Evolutionary conservation across 1,284 basidiomycete genomes (phyloP).

Genomic region (Clitocybe nebularis): DNA sequence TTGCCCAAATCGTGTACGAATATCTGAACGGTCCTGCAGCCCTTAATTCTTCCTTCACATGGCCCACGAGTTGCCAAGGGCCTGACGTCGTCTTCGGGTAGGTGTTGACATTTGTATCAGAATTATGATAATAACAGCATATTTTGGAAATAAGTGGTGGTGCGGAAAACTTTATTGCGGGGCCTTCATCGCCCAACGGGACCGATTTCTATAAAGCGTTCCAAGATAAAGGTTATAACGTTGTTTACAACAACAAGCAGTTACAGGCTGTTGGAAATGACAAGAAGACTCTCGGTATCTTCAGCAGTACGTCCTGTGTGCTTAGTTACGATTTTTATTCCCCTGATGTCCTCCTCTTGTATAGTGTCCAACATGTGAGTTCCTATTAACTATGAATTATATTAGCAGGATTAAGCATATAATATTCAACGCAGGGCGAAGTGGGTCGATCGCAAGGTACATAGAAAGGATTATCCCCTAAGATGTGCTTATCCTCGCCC

Average conservation of each 20-base stretch:
- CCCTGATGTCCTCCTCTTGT: constrained; percentile 1
- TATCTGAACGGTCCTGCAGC: constrained; percentile 29
- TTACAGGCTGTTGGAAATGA: constrained; percentile 26
- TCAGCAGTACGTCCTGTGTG: constrained; percentile 28
- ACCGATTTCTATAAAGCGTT: constrained; percentile 37
- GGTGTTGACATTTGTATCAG: not conserved
- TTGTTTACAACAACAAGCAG: constrained; percentile 32
- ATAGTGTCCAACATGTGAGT: constrained; percentile 26
- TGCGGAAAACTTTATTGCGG: constrained; percentile 38
- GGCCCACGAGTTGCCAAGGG: constrained; percentile 36
- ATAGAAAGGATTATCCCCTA: not conserved
- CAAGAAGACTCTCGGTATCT: constrained; percentile 37
- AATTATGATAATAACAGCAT: no score
- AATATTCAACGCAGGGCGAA: constrained; percentile 27
- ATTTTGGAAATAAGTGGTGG: constrained; percentile 30
- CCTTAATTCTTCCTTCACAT: constrained; percentile 30
- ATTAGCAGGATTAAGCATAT: not conserved
- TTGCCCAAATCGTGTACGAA: constrained; percentile 30
- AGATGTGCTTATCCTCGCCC: not conserved
- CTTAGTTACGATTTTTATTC: not conserved
- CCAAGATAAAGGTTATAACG: constrained; percentile 34
- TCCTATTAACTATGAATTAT: not conserved
- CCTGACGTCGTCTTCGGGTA: constrained; percentile 41
- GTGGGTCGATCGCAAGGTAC: constrained; percentile 35
- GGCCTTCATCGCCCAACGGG: constrained; percentile 30